Evolutionary conservation across 2,329 filamentous ascomycete genomes (phyloP), one percentile per base, ranked within the genome.

Genomic region (Parasarocladium wereldwijsianum): DNA sequence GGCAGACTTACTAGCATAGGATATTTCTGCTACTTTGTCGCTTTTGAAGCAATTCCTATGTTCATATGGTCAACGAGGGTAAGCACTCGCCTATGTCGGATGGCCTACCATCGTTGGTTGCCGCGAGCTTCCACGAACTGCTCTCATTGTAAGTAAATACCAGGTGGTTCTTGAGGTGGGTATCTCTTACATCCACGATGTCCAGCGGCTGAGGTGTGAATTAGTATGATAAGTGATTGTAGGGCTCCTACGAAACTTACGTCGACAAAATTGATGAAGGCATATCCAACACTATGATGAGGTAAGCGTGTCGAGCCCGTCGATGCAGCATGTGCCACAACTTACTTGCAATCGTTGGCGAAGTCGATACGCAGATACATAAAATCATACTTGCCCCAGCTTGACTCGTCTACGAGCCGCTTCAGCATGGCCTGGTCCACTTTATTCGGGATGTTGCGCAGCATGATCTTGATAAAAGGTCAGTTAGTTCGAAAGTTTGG

Each of bases 331-430:
- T 14, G 16, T 27, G 26, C 26, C 15, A 8, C 13, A 19, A 63
- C 76, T 56, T 54, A 82, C 76, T 85, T 86, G 75, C 79, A 84
- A 38, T 83, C 74, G 43, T 84, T 83, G 32, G 72, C 73, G 42
- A 86, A 86, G 49, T 86, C 81, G 43, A 96, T 96, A 22, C 90
- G 76, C 31, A 96, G 58, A 50, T 98, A 98, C 63, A 93, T 74
- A 52, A 96, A 96, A 47, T 96, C 86, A 49, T 92, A 96, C 37
- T 78, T 76, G 17, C 84, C 85, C 54, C 67, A 72, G 49, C 76
- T 83, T 11, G 75, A 79, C 38, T 77, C 64, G 44, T 94, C 82
- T 10, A 96, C 64, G 33, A 92, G 76, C 1, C 62, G 55, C 59
- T 92, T 92, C 11, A 94, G 57, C 58, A 80, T 76, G 0, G 65